Conservation (phyloP, 176 grass and related monocot genomes). For the Oryza nivara region DNA sequence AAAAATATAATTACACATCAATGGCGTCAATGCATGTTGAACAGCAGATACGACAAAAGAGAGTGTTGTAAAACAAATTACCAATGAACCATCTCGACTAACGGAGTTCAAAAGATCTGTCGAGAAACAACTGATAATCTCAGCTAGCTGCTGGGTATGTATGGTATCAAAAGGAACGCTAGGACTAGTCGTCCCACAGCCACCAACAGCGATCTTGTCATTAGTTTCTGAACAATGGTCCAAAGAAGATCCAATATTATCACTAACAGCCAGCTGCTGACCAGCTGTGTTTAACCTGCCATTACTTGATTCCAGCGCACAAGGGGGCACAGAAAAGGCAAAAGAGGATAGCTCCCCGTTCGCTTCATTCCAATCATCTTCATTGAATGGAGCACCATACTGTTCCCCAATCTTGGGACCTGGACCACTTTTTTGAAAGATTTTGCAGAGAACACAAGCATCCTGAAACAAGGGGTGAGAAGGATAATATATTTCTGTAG, state of each 20-base stretch:
- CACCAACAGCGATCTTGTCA: background rate
- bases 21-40: background rate
- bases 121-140: conserved; percentile 32
- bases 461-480: conserved; percentile 55
- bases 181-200: conserved; percentile 14
- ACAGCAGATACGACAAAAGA: background rate
- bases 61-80: conserved; percentile 29
- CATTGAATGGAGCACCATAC: conserved; percentile 87
- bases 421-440: conserved; percentile 81
- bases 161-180: conserved; percentile 43
- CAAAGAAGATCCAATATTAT: conserved; percentile 26
- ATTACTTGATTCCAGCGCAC: conserved; percentile 34
- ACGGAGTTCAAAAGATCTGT: background rate
- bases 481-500: background rate
- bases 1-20: conserved; percentile 2
- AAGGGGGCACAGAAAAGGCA: conserved; percentile 30
- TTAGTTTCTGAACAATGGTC: conserved; percentile 28
- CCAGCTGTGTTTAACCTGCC: conserved; percentile 22
- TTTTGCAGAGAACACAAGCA: conserved; percentile 83
- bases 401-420: conserved; percentile 89
- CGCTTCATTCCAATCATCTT: conserved; percentile 72
- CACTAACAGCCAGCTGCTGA: conserved; percentile 37
- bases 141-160: conserved; percentile 48
- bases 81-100: conserved; percentile 27
- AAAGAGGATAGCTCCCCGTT: conserved; percentile 37